A percentile compares a stretch with the other conserved stretches of the same genome.
These are phyloP conservation scores for Fusarium sp. DNA, from an alignment of 2,329 filamentous ascomycete species.

Conservation along the genomic window DNA sequence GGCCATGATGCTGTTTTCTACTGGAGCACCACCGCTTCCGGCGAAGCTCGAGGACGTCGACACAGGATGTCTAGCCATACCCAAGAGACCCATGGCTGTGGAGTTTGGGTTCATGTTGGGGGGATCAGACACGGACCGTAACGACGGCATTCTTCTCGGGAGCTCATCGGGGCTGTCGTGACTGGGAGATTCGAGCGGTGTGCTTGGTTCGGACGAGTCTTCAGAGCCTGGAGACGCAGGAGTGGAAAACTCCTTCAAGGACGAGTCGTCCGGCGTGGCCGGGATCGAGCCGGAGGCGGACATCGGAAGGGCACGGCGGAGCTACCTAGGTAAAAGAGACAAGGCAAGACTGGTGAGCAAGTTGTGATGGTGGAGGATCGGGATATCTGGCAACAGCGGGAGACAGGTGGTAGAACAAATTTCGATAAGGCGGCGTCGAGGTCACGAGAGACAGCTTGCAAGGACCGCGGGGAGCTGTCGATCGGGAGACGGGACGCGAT, in stretches of 20 bases:
- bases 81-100: conserved; percentile 82
- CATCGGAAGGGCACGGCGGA: conserved; percentile 24
- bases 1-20: conserved; percentile 57
- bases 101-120: conserved; percentile 81
- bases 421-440: conserved; percentile 20
- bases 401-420: conserved; percentile 15
- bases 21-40: conserved; percentile 43
- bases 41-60: conserved; percentile 52
- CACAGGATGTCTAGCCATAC: conserved; percentile 67
- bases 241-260: conserved; percentile 48
- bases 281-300: conserved; percentile 52
- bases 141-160: conserved; percentile 65
- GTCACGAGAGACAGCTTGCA: conserved; percentile 29
- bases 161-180: conserved; percentile 48
- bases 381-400: conserved; percentile 3
- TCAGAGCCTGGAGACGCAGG: conserved; percentile 58
- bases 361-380: not conserved
- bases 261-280: conserved; percentile 59
- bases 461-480: conserved; percentile 28
- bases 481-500: conserved; percentile 39
- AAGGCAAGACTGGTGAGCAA: not conserved
- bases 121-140: conserved; percentile 70
- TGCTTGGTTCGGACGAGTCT: conserved; percentile 60
- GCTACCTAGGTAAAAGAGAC: conserved; percentile 4
- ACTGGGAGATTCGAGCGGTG: conserved; percentile 56